Evolutionary conservation across 495 filamentous ascomycete genomes (phyloP), one percentile per base, ranked within the genome.

Genomic region (Lentithecium fluviatile): DNA sequence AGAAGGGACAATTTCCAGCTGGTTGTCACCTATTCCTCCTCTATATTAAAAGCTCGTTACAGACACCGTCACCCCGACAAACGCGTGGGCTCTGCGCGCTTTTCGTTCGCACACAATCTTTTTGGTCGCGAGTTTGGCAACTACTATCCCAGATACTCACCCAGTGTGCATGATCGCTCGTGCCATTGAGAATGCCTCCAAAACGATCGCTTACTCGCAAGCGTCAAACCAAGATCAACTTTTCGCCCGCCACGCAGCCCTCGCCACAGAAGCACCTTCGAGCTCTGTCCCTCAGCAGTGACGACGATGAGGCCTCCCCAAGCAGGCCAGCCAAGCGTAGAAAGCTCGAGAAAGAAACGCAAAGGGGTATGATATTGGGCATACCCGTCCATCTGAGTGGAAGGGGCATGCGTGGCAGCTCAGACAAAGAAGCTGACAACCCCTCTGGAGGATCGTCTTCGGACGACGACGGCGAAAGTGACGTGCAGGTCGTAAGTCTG

Each of bases 241-340:
- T 75, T 67, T 70, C 68, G 3, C 72, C 72, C 1, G 20, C 71
- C 2, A 58, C 72, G 19, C 67, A 71, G 12, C 72, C 70, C 1
- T 72, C 71, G 19, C 48, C 21, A 36, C 19, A n/a, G 15, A 11
- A 15, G 8, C 29, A 29, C 24, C 12, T 48, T 19, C 6, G 29
- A 29, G 21, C 13, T 2, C 5, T 43, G 3, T 43, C 19, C 40
- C 3, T 15, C 40, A 43, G 40, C 19, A 43, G 40, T 32, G 29
- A 60, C 57, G n/a, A 49, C 50, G 26, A 61, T 25, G 34, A 61
- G 47, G 29, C 46, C 58, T 17, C 52, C 24, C 43, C 37, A 11
- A 19, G 25, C 29, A 4, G 50, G 59, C 43, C 53, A 54, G 8
- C 45, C 58, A n/a, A 69, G 20, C 52, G 56, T 17, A 10, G n/a